A percentile compares a stretch with the other conserved stretches of the same genome.
phyloP scores from a whole-genome alignment of 345 rosid species.

The Citrus trifoliata region DNA sequence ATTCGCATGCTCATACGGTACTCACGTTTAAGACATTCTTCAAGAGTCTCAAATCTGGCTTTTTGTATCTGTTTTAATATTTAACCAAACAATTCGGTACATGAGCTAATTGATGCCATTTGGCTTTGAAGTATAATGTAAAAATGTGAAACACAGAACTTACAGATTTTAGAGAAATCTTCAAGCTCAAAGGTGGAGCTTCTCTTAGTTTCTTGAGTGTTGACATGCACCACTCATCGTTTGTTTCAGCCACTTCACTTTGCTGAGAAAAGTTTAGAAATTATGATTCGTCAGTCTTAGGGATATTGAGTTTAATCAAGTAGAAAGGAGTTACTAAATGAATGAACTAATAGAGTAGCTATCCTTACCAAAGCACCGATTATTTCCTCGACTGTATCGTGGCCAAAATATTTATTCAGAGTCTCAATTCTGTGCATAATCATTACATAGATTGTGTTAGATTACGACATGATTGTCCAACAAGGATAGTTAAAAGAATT shows the following conservation, averaged over 20 bases:
- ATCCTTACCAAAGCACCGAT: not conserved
- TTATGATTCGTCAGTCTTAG: not conserved
- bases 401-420: not conserved
- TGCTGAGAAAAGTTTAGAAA: constrained; percentile 5
- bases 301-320: not conserved
- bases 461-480: not conserved
- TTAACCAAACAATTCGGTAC: not conserved
- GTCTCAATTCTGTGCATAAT: not conserved
- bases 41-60: constrained; percentile 6
- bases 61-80: not conserved
- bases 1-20: not conserved
- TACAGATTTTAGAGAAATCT: constrained; percentile 18
- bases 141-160: not conserved
- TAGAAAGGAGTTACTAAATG: not conserved
- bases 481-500: not conserved
- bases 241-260: constrained; percentile 12
- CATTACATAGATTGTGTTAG: not conserved
- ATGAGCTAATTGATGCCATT: not conserved
- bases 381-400: not conserved
- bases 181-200: constrained; percentile 26
- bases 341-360: not conserved
- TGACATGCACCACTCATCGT: constrained; percentile 15
- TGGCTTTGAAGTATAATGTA: not conserved
- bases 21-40: not conserved
- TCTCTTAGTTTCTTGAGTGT: constrained; percentile 11